Base-by-base conservation (phyloP, 495 filamentous ascomycete species). In the Daldinia caldariorum region DNA sequence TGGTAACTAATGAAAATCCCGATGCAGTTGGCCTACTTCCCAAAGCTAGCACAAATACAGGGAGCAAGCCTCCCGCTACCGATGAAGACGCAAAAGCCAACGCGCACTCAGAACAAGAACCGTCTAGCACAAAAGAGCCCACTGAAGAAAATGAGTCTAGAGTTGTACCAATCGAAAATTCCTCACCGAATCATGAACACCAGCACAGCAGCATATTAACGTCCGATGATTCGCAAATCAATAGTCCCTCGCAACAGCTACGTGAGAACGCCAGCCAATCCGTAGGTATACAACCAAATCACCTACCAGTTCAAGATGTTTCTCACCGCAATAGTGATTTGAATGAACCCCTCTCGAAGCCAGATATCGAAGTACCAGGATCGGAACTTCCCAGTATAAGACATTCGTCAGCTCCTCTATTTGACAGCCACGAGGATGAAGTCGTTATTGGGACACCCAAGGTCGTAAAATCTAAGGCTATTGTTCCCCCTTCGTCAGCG, bases 221-320 rank as follows among this genome's bases (percentile, higher is more conserved):
- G 20, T 75, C 72, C 37, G 62, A 65, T 53, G 9, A 38, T 18
- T 77, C 72, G 16, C 57, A 64, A 58, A 67, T 63, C 43, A 73
- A 73, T 65, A 77, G 74, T n/a, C 74, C 74, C 26, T 75, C 72
- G 34, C 75, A 67, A 49, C 72, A 77, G 63, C 57, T 75, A 16
- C 75, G 66, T 9, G 75, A 77, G 61, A 69, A 58, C 38, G 61
- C 59, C 20, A 71, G 70, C 18, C 70, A 77, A 61, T 67, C 67
- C 14, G 35, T 64, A 20, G 55, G 37, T 20, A 65, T 37, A 18
- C 34, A 49, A 39, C 38, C 53, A 3, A 47, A 16, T 8, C 57
- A 58, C n/a, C 57, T 29, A 20, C 57, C 55, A 13, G 20, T 49
- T 13, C 59, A 45, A 4, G 69, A 57, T n/a, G 18, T 16, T 34